These are phyloP conservation scores for Jacaranda copaia DNA, from an alignment of 257 asterid species.

Conservation along the genomic window DNA sequence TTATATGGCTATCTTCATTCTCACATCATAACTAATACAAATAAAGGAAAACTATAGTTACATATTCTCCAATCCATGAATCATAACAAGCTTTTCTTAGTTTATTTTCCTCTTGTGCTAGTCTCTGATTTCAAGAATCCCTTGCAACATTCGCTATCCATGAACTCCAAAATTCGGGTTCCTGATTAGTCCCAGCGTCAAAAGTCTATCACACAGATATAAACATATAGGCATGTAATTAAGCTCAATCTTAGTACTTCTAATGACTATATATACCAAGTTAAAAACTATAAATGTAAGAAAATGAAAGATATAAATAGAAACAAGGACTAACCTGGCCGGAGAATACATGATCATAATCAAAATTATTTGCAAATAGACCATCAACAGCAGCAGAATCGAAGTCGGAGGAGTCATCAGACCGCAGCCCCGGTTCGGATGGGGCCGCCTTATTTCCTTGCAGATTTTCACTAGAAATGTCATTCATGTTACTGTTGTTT, in stretches of 20 bases:
- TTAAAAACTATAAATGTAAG: background rate
- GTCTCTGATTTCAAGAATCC: background rate
- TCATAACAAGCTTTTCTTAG: background rate
- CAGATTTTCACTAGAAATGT: background rate
- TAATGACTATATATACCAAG: background rate
- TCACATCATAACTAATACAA: background rate
- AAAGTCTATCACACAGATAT: background rate
- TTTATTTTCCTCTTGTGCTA: background rate
- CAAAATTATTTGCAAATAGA: background rate
- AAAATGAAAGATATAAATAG: background rate
- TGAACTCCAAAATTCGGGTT: background rate
- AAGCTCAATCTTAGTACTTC: background rate
- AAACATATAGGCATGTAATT: background rate
- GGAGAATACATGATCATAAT: background rate
- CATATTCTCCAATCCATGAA: background rate
- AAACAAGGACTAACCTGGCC: conserved; percentile 22
- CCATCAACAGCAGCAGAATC: background rate
- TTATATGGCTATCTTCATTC: background rate
- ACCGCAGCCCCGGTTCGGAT: background rate
- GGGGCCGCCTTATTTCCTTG: background rate
- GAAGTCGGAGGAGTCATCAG: conserved; percentile 13
- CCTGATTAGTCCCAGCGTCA: background rate
- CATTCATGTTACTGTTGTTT: conserved; percentile 26
- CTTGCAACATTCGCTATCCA: conserved; percentile 12
- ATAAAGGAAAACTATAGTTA: background rate